Evolutionary conservation across 2,329 filamentous ascomycete genomes (phyloP).

Genomic region (Fusarium heterosporum): DNA sequence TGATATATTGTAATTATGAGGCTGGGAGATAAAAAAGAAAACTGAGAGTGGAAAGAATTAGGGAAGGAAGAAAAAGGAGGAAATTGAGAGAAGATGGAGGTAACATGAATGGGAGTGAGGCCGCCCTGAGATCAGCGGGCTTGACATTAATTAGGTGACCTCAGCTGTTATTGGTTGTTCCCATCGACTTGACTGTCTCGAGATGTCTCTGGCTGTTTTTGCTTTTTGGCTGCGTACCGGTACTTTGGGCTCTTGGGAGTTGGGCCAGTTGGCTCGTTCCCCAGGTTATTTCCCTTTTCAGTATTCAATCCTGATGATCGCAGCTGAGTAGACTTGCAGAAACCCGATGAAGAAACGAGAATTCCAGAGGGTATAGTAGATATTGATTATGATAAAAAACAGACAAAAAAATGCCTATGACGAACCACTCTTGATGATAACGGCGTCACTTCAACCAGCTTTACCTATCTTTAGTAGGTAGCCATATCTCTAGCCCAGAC

Average conservation of each 20-base stretch:
- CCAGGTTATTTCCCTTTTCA: constrained; percentile 22
- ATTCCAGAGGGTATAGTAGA: background rate
- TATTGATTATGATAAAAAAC: constrained; percentile 5
- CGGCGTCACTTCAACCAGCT: background rate
- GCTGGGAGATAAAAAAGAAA: constrained; percentile 20
- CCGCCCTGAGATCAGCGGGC: constrained; percentile 33
- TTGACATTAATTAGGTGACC: constrained; percentile 30
- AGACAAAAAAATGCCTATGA: constrained; percentile 5
- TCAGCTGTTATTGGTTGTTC: constrained; percentile 24
- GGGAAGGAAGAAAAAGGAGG: constrained; percentile 2
- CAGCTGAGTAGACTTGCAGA: background rate
- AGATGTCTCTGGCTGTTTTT: constrained; percentile 28
- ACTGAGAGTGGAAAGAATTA: background rate
- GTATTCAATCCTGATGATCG: constrained; percentile 11
- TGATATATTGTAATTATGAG: constrained; percentile 13
- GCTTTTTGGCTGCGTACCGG: constrained; percentile 23
- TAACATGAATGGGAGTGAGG: constrained; percentile 37
- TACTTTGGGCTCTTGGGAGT: constrained; percentile 13
- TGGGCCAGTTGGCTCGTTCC: constrained; percentile 15
- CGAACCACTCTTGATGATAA: background rate
- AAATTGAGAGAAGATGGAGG: constrained; percentile 14
- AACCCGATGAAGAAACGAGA: background rate
- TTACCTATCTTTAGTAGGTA: background rate
- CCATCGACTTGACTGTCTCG: constrained; percentile 28
- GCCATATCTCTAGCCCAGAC: background rate